Evolutionary conservation across 331 rosid genomes (phyloP).

Genomic region (Cucumis variabilis): DNA sequence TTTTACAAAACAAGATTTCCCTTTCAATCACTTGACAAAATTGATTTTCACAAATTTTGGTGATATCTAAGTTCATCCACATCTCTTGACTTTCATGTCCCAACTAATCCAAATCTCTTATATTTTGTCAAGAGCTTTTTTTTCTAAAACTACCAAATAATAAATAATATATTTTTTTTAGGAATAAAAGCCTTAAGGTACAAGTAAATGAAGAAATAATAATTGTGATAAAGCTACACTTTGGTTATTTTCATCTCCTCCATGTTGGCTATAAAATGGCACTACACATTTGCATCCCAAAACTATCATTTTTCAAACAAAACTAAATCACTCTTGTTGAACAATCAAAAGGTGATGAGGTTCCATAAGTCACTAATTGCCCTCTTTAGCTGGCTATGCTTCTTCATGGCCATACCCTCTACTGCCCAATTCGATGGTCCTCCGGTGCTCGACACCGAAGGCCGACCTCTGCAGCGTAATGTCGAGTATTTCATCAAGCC

Average conservation of each 20-base stretch:
- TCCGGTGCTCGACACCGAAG: slow-evolving; percentile 27
- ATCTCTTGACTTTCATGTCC: background rate
- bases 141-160: background rate
- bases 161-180: background rate
- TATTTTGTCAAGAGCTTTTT: background rate
- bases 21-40: background rate
- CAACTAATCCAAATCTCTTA: background rate
- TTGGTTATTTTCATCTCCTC: background rate
- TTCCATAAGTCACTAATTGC: background rate
- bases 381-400: background rate
- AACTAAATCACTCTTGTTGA: background rate
- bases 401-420: slow-evolving; percentile 25
- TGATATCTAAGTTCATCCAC: background rate
- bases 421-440: slow-evolving; percentile 3
- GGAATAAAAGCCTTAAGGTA: slow-evolving; percentile 7
- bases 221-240: background rate
- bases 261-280: background rate
- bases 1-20: too few relatives aligned
- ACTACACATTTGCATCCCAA: background rate
- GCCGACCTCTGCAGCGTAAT: slow-evolving; percentile 3
- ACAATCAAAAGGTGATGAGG: background rate
- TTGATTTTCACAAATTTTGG: background rate
- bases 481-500: slow-evolving; percentile 31
- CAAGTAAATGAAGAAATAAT: background rate
- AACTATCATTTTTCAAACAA: background rate